Evolutionary conservation across 176 grass and related monocot species (phyloP), one percentile per base, ranked within the genome.

Genomic region (Musa beccarii): DNA sequence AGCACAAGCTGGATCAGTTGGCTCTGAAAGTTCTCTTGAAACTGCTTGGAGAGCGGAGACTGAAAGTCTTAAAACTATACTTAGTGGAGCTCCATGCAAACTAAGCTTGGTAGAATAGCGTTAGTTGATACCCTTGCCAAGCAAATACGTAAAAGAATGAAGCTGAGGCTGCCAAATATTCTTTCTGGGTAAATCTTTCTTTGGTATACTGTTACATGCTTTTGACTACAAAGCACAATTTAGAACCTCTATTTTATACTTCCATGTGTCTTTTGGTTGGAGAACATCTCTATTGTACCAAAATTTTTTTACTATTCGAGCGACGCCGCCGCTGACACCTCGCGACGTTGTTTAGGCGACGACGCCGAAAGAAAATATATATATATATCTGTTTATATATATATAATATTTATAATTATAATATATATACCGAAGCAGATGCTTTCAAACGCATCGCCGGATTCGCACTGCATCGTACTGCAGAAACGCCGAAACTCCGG

Each of bases 111-210:
- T 23, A 78, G 88, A 72, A 52, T 83, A 78, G 86, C 88, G 49
- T 89, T 96, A 80, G 86, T 96, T 75, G 88, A 96, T 78, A 79
- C 76, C 75, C 84, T 96, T 53, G 82, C 86, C 52, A 96, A 87
- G 71, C 88, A 96, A 82, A 96, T 91, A 73, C 76, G 84, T 24
- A 74, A 81, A 59, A 74, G 84, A 74, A 89, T 91, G 75, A 87
- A 85, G 63, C 28, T 83, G 34, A 82, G 86, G 76, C 79, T 96
- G n/a, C 92, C 88, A 76, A 91, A 83, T 81, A 26, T 96, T 53
- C 75, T 96, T 15, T 86, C 85, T 66, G 86, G 92, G 92, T 96
- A 89, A 66, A 63, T 73, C 57, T 80, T 69, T 67, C n/a, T 83
- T 22, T 59, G 55, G 6, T 23, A 25, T 17, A 49, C 7, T 1